These are phyloP conservation scores for Prunus persica DNA, from an alignment of 306 rosid species.

Conservation along the genomic window Prunus_persica_NCBIv2 NC_034009.1:43644001-43644500, in stretches of 20 bases:
- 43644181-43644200: neutral
- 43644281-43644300: neutral
- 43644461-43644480: too few species aligned
- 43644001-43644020: conserved; percentile 67
- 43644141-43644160: neutral
- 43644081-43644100: conserved; percentile 14
- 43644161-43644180: neutral
- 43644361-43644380: too few species aligned
- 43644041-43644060: conserved; percentile 2
- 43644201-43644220: neutral
- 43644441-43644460: too few species aligned
- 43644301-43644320: neutral
- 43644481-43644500: too few species aligned
- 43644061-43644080: conserved; percentile 14
- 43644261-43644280: too few species aligned
- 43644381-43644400: too few species aligned
- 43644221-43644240: neutral
- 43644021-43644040: conserved; percentile 5
- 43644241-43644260: neutral
- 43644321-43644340: too few species aligned
- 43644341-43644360: too few species aligned
- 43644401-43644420: too few species aligned
- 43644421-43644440: too few species aligned
- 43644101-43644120: neutral
- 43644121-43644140: conserved; percentile 4